These are phyloP conservation scores for Phlebiopsis flavidoalba DNA, from an alignment of 768 basidiomycete genomes.

Conservation along the genomic window DNA sequence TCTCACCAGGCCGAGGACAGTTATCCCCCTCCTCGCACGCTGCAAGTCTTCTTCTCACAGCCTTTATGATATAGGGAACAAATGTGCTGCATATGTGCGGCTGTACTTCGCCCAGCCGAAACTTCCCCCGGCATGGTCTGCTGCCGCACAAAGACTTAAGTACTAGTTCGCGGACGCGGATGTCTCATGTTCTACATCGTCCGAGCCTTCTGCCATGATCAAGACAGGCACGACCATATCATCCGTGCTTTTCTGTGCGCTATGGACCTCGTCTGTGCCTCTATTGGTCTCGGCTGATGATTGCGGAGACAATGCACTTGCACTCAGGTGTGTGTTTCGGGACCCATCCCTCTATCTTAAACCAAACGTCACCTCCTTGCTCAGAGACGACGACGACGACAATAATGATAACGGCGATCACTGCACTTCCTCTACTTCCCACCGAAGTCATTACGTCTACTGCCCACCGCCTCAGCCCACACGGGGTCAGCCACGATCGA, in stretches of 20 bases:
- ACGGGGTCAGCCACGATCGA: background rate
- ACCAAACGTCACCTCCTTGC: background rate
- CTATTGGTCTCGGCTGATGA: background rate
- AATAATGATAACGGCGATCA: conserved; percentile 1
- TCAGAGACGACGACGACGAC: conserved; percentile 11
- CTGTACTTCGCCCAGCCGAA: background rate
- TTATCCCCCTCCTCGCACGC: background rate
- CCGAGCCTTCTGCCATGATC: background rate
- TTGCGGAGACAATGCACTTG: conserved; percentile 6
- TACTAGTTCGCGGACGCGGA: background rate
- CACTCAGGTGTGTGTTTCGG: background rate
- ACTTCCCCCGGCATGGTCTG: background rate
- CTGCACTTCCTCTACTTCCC: background rate
- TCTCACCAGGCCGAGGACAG: conserved; percentile 1
- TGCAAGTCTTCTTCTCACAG: background rate
- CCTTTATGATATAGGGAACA: background rate
- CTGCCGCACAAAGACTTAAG: background rate
- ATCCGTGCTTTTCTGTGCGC: background rate
- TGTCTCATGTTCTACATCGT: background rate
- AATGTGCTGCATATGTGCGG: background rate
- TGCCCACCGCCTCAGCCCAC: background rate
- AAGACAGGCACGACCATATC: background rate
- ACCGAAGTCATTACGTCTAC: background rate
- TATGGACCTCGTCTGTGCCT: background rate
- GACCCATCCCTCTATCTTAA: background rate